Conservation (phyloP, 306 rosid genomes). For the Prosopis cineraria region DNA sequence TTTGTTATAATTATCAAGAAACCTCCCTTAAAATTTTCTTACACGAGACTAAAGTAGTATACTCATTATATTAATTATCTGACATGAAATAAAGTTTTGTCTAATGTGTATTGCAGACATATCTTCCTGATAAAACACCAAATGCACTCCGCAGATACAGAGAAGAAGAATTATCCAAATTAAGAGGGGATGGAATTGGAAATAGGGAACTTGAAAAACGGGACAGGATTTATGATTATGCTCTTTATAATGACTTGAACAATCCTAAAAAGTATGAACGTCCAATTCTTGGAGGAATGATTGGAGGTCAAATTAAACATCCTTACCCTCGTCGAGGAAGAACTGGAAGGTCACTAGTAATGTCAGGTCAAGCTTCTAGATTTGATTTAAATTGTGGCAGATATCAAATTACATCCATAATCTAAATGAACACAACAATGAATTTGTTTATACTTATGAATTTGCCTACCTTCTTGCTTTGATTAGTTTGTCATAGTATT, state of each 20-base stretch:
- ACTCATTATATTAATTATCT: too few species aligned
- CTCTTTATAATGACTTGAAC: slow-evolving; percentile 66
- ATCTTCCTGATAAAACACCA: slow-evolving; percentile 47
- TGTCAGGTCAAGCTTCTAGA: slow-evolving; percentile 42
- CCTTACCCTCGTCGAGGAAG: slow-evolving; percentile 84
- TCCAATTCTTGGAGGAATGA: slow-evolving; percentile 65
- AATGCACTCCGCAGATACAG: slow-evolving; percentile 45
- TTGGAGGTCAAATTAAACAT: slow-evolving; percentile 57
- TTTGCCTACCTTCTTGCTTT: too few species aligned
- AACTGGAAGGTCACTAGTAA: slow-evolving; percentile 52
- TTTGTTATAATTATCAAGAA: too few species aligned
- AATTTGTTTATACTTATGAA: too few species aligned
- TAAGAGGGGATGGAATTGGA: slow-evolving; percentile 76
- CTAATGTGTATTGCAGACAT: slow-evolving; percentile 39
- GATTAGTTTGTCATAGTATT: too few species aligned
- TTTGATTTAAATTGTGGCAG: too few species aligned
- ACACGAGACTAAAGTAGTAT: too few species aligned
- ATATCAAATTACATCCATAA: too few species aligned
- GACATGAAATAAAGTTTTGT: background rate
- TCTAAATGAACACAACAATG: too few species aligned
- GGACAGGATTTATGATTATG: slow-evolving; percentile 78
- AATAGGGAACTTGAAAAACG: slow-evolving; percentile 59
- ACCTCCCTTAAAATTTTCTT: too few species aligned
- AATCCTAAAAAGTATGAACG: slow-evolving; percentile 52
- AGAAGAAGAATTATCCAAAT: slow-evolving; percentile 51